These are phyloP conservation scores for Trichophyton benhamiae DNA, from an alignment of 2,329 filamentous ascomycete species.

Conservation along the genomic window DNA sequence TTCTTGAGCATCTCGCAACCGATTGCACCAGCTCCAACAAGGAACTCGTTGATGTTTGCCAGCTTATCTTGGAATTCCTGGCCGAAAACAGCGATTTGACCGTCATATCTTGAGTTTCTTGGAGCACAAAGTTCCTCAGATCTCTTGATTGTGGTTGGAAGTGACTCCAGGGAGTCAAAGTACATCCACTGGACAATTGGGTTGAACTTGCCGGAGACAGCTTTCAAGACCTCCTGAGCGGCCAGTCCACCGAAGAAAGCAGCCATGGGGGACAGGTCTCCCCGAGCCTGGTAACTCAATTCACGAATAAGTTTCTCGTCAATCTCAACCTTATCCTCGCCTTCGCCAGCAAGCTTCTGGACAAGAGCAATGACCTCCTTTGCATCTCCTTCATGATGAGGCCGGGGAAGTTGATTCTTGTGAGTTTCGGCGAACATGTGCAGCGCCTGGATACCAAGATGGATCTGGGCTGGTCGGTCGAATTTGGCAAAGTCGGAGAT, in stretches of 20 bases:
- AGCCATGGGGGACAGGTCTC: slow-evolving; percentile 82
- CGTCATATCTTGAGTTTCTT: slow-evolving; percentile 76
- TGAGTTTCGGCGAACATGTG: slow-evolving; percentile 71
- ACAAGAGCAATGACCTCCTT: slow-evolving; percentile 62
- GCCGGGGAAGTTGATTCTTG: slow-evolving; percentile 58
- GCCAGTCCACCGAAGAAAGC: slow-evolving; percentile 89
- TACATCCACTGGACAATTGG: slow-evolving; percentile 95
- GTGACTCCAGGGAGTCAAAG: slow-evolving; percentile 93
- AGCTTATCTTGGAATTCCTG: slow-evolving; percentile 90
- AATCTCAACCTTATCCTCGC: slow-evolving; percentile 64
- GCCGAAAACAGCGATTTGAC: slow-evolving; percentile 93
- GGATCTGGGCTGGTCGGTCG: slow-evolving; percentile 81
- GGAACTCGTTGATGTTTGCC: slow-evolving; percentile 77
- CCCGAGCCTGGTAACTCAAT: slow-evolving; percentile 83
- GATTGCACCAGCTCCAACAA: slow-evolving; percentile 92
- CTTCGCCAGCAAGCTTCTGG: slow-evolving; percentile 54
- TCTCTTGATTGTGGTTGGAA: slow-evolving; percentile 61
- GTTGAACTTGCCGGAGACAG: slow-evolving; percentile 93
- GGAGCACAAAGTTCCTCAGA: slow-evolving; percentile 84
- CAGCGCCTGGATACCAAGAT: slow-evolving; percentile 83
- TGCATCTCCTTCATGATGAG: slow-evolving; percentile 77
- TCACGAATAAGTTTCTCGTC: slow-evolving; percentile 89
- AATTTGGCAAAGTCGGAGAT: slow-evolving; percentile 97
- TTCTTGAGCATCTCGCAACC: slow-evolving; percentile 99
- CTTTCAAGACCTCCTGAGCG: slow-evolving; percentile 91